Evolutionary conservation across 1,284 basidiomycete genomes (phyloP), one percentile per base, ranked within the genome.

Genomic region (Spongiforma sp.): DNA sequence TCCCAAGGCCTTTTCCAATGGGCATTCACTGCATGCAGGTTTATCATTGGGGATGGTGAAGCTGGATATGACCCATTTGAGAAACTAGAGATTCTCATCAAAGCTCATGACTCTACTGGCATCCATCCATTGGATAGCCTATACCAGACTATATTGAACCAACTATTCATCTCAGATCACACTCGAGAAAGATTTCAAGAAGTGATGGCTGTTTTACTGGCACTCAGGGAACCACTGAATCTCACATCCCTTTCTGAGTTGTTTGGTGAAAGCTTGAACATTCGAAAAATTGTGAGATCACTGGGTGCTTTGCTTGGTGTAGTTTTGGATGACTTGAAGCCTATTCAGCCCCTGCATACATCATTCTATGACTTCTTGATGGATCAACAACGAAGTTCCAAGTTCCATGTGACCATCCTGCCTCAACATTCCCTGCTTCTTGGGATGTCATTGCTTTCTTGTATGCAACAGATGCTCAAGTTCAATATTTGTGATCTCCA

Each of bases 1-100:
- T 64, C 60, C 1, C 52, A 67, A 17, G 33, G 8, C 14, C 37
- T 60, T 12, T 66, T 66, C 9, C 65, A 66, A 33, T 66, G 65
- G 65, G 64, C 64, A 3, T 48, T 30, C 26, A 62, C 64, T 1
- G 65, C 63, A 6, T 65, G 63, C 54, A 60, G 12, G n/a, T 64
- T 59, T 33, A 64, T 64, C 9, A 12, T 26, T 15, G 36, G 46
- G 32, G 14, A 50, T 50, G 48, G 24, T 19, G 30, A 24, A 28
- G 15, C 14, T 15, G 19, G n/a, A 32, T 8, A 41, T 12, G 32
- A 43, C 39, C 36, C 48, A 39, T 39, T 26, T 15, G 24, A 53
- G 15, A 36, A 37, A 21, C n/a, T 60, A 1, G 6, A 33, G 5
- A 21, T 32, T 17, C 54, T 61, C 9, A 7, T 61, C 1, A 17